A percentile compares a stretch with the other conserved stretches of the same genome.
Evolutionary conservation across 176 grass and related monocot genomes (phyloP).

Genomic region (Calamus simplicifolius): DNA sequence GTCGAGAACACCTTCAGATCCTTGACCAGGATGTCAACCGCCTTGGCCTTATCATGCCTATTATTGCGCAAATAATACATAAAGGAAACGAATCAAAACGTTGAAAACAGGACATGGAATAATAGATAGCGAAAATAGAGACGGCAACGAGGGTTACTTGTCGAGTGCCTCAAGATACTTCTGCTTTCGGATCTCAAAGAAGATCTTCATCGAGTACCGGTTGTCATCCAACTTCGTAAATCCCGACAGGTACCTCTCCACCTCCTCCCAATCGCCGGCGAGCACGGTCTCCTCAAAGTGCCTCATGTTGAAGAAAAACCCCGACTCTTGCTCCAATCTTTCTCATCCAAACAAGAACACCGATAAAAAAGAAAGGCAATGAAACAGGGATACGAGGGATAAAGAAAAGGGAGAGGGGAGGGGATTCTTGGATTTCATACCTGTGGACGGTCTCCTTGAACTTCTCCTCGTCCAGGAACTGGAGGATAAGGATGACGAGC

Average conservation of each 20-base stretch:
- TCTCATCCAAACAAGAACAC: neutral
- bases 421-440: neutral
- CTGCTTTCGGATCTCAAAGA: too few species aligned
- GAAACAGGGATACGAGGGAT: neutral
- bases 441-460: neutral
- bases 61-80: too few species aligned
- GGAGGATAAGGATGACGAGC: neutral
- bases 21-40: too few species aligned
- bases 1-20: too few species aligned
- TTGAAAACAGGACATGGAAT: too few species aligned
- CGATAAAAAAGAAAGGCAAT: neutral
- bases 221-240: neutral
- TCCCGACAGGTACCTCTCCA: neutral
- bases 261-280: neutral
- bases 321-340: neutral
- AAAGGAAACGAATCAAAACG: too few species aligned
- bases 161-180: too few species aligned
- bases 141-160: too few species aligned
- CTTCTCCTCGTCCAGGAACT: neutral
- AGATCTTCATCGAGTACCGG: too few species aligned
- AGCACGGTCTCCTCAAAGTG: neutral
- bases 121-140: too few species aligned
- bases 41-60: too few species aligned
- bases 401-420: neutral
- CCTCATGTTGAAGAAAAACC: neutral